Evolutionary conservation across 2,329 filamentous ascomycete genomes (phyloP).

Genomic region (Sporothrix luriei): DNA sequence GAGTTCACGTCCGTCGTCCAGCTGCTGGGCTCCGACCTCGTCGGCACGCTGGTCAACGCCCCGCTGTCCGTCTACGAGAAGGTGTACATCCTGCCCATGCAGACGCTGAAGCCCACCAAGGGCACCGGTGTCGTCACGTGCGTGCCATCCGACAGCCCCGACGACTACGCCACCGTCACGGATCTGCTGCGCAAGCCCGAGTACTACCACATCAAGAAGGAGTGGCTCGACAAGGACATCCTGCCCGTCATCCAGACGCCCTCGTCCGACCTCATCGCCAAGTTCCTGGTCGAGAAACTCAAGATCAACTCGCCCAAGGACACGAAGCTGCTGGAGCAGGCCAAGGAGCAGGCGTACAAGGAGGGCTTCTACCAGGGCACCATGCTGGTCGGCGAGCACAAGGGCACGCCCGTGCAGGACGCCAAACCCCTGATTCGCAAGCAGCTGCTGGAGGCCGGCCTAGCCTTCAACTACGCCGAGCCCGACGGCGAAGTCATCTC

Average conservation of each 20-base stretch:
- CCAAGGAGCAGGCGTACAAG: constrained; percentile 95
- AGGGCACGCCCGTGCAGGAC: constrained; percentile 80
- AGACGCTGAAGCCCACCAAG: constrained; percentile 86
- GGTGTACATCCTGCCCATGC: constrained; percentile 92
- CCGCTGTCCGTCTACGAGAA: constrained; percentile 84
- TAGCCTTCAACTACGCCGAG: constrained; percentile 91
- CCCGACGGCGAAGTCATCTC: constrained; percentile 88
- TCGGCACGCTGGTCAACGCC: constrained; percentile 87
- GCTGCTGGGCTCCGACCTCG: constrained; percentile 73
- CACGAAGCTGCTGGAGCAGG: constrained; percentile 82
- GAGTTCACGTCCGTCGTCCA: constrained; percentile 67
- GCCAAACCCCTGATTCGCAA: constrained; percentile 80
- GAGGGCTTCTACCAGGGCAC: constrained; percentile 95
- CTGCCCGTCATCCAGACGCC: constrained; percentile 88
- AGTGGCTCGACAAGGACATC: constrained; percentile 92
- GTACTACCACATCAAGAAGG: constrained; percentile 93
- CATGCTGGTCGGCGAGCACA: constrained; percentile 85
- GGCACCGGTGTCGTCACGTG: constrained; percentile 96
- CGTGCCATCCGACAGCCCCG: constrained; percentile 92
- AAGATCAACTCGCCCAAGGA: constrained; percentile 98
- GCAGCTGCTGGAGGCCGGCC: constrained; percentile 71
- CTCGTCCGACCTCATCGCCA: constrained; percentile 76
- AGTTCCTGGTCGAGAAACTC: constrained; percentile 81
- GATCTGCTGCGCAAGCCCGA: constrained; percentile 94
- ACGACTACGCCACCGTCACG: constrained; percentile 86